These are phyloP conservation scores for Ascoidea rubescens DNA, from an alignment of 805 yeast species.

Conservation along the genomic window DNA sequence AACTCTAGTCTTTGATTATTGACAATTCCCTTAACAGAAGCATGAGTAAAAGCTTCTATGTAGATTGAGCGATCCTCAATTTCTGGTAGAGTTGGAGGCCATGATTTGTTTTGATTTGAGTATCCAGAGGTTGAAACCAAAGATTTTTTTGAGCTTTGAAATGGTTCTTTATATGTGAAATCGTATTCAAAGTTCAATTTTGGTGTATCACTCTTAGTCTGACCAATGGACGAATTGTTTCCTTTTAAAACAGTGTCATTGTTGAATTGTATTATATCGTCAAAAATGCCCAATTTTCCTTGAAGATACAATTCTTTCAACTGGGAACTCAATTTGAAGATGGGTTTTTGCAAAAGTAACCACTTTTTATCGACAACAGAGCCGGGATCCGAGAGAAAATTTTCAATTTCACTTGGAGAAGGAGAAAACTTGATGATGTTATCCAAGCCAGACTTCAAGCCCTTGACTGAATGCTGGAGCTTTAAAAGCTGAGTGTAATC, in stretches of 20 bases:
- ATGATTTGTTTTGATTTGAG: no score
- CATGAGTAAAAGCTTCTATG: background rate
- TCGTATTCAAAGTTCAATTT: no score
- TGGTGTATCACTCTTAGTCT: no score
- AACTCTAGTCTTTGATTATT: background rate
- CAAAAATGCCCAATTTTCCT: background rate
- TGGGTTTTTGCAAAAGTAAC: background rate
- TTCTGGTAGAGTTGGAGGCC: background rate
- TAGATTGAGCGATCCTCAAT: background rate
- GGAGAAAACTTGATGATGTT: background rate
- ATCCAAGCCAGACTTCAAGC: no score
- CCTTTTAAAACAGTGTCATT: background rate
- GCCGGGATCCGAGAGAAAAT: background rate
- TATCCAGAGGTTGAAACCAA: background rate
- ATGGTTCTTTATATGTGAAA: no score
- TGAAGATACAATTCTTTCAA: background rate
- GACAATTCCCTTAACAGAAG: background rate
- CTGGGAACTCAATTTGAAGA: background rate
- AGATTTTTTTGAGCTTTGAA: no score
- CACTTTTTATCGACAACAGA: background rate
- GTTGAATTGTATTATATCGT: background rate
- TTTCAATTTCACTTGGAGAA: background rate
- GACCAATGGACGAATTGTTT: no score
- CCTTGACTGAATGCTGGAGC: no score
- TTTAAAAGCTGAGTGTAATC: no score